Percentiles rank a stretch among this genome's conserved stretches.
phyloP scores from a whole-genome alignment of 139 green algal species.

The Chlorella sp. region DNA sequence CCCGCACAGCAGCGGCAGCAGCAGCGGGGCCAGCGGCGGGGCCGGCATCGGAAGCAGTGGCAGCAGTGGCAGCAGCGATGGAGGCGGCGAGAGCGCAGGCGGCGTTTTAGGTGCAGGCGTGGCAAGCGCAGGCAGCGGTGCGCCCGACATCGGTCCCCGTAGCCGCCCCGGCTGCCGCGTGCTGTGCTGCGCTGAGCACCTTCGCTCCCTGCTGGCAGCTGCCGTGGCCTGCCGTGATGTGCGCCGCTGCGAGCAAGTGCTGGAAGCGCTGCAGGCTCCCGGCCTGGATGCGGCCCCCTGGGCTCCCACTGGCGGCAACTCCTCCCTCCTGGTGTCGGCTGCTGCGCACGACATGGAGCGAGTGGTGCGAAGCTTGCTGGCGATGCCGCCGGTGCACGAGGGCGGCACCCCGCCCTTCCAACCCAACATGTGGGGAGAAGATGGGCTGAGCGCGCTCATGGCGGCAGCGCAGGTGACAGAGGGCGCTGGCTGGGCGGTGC shows the following conservation, averaged over 20 bases:
- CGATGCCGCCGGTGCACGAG: background rate
- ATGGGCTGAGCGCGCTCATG: slow-evolving; percentile 20
- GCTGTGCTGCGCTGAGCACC: background rate
- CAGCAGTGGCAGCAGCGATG: background rate
- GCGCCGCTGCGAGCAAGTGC: background rate
- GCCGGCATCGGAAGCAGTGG: background rate
- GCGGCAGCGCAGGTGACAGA: background rate
- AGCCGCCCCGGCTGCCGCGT: background rate
- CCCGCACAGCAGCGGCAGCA: no score
- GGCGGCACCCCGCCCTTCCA: background rate
- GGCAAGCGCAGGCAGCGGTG: no score
- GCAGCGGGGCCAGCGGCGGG: background rate
- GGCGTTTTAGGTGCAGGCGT: background rate
- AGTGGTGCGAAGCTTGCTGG: slow-evolving; percentile 6
- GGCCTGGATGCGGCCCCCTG: background rate
- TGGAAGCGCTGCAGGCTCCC: background rate
- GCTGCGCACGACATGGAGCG: slow-evolving; percentile 14
- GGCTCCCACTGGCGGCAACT: background rate
- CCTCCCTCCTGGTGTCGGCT: background rate
- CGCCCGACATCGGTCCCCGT: background rate
- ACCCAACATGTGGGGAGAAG: slow-evolving; percentile 17
- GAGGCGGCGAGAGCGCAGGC: background rate
- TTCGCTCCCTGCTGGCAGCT: background rate
- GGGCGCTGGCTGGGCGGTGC: no score
- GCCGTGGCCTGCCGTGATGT: slow-evolving; percentile 7